Base-by-base conservation (phyloP, 768 basidiomycete genomes). In the Grammothele lineata region DNA sequence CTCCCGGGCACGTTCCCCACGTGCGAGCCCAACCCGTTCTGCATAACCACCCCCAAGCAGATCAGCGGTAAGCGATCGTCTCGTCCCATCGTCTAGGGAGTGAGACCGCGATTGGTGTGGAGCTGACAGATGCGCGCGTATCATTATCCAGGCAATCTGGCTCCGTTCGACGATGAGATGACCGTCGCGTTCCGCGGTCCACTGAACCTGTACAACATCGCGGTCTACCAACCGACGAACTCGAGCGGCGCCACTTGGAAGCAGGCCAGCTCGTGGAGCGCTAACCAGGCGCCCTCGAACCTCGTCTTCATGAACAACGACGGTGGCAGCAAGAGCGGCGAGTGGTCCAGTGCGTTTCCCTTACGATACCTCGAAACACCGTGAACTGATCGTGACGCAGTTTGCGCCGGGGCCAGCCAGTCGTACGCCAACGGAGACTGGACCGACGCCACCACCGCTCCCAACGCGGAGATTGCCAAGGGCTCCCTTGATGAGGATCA, bases 301-400 rank as follows among this genome's bases (percentile, higher is more conserved):
- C 48, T 61, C 34, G 62, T 63, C 21, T 63, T 63, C 53, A 63
- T 63, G 62, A 61, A 61, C 59, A 63, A 63, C 56, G 44, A 48
- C 34, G 62, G 62, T 21, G 62, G 62, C 10, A 44, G 47, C 17
- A 43, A 32, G 15, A 58, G 57, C 23, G 62, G 62, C 23, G 56
- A 53, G 26, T 63, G 58, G 58, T 55, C 58, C 15, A 61, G 62
- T 63, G 37, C 19, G 62, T 37, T 9, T 30, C 26, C 19, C 19
- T 24, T 33, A 22, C 12, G 8, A 18, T 34, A 3, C 6, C n/a
- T 9, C 24, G 11, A 26, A 36, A 36, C 18, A 2, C 12, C 26
- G 14, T 17, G 21, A 45, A 37, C 37, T 45, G 14, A 55, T 30
- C 4, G 15, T 9, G 7, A 5, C n/a, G 35, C 17, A 63, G 62